Evolutionary conservation across 1,284 basidiomycete genomes (phyloP), one percentile per base, ranked within the genome.

Genomic region (Pseudozyma hubeiensis): DNA sequence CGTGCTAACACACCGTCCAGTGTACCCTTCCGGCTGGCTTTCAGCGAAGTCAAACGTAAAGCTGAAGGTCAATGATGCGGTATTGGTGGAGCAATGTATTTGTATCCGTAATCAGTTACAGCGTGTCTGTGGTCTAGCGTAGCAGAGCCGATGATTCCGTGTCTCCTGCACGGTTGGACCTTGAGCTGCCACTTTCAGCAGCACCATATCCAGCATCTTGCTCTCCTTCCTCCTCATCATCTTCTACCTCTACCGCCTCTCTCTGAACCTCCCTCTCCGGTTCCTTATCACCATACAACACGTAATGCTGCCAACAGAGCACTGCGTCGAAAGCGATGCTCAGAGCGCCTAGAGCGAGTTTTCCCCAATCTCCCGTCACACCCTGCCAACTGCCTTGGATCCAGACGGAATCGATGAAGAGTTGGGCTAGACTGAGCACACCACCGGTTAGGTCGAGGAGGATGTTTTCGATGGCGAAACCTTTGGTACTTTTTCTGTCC

Each of bases 401-500:
- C 33, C 59, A 41, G 35, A 63, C 72, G 0, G 83, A 77, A 46
- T 85, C 84, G 10, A 85, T 56, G 0, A 78, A 49, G 9, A 85
- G 60, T 44, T 85, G 84, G 0, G 70, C 43, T 3, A 84, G 52
- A 3, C 79, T 82, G 1, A 86, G 69, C 0, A 78, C 10, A 3
- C 85, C 85, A 9, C 85, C 85, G 0, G 77, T 75, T 0, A 84
- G 64, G 33, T 86, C 85, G 16, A 86, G 71, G 5, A 86, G 34
- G 35, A 86, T 83, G 61, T 85, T 86, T 45, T 80, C 77, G 39
- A 87, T 85, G 11, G 73, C 78, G 77, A 85, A 86, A 1, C 86
- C 86, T 7, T 75, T 74, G 0, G 85, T 85, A 11, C 75, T 80
- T 62, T 83, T 81, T 2, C 86, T 74, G 16, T 66, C 46, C 24